Percentiles rank a stretch among this genome's conserved stretches.
Evolutionary conservation across 139 green algal species (phyloP).

Genomic region (Bryopsis sp.): DNA sequence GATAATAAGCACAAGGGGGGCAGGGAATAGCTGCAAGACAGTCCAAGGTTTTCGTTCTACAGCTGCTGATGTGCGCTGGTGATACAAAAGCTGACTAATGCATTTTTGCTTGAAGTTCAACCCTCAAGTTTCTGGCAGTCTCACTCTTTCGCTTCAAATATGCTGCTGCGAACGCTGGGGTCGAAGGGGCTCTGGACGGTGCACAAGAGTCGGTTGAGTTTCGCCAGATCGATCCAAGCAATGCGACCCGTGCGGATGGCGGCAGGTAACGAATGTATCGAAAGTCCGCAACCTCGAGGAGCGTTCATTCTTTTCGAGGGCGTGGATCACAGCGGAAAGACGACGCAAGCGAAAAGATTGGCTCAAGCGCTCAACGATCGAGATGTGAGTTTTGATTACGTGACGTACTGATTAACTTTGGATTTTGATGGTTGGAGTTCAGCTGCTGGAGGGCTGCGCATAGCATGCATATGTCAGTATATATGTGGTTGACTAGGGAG

Average conservation of each 20-base stretch:
- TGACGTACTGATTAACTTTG: neutral
- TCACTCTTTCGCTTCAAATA: too few relatives aligned
- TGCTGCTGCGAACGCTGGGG: too few relatives aligned
- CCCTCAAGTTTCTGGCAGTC: too few relatives aligned
- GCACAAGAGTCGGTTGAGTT: too few relatives aligned
- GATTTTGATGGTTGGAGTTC: neutral
- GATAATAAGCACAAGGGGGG: too few relatives aligned
- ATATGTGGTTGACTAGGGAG: neutral
- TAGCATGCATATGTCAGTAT: slow-evolving; percentile 11
- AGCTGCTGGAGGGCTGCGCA: neutral
- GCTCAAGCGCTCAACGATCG: slow-evolving; percentile 49
- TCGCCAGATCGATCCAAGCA: too few relatives aligned
- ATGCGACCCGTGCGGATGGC: neutral
- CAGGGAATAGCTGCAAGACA: too few relatives aligned
- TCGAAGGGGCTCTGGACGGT: too few relatives aligned
- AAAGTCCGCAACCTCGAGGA: slow-evolving; percentile 34
- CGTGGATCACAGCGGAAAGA: slow-evolving; percentile 89
- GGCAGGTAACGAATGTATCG: neutral
- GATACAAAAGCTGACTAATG: too few relatives aligned
- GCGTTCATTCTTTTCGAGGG: slow-evolving; percentile 94
- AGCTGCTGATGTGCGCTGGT: too few relatives aligned
- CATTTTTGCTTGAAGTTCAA: too few relatives aligned
- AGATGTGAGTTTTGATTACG: slow-evolving; percentile 35
- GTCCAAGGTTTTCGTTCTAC: too few relatives aligned
- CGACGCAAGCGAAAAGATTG: slow-evolving; percentile 74